Evolutionary conservation across 352 stramenopile genomes (phyloP).

Genomic region (Globisporangium cylindrosporum): DNA sequence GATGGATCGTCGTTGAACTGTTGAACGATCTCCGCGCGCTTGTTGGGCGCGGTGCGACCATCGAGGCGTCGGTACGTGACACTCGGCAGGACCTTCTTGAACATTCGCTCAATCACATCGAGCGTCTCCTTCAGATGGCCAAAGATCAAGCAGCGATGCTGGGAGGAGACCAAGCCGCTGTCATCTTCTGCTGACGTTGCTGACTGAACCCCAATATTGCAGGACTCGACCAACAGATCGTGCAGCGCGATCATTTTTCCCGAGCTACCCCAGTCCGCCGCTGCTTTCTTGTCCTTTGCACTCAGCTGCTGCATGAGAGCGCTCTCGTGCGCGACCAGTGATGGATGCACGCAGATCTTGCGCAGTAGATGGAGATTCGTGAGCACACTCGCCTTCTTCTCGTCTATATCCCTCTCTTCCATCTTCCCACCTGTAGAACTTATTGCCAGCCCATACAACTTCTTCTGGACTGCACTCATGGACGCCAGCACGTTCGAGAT

Average conservation of each 20-base stretch:
- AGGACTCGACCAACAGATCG: constrained; percentile 75
- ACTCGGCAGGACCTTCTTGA: constrained; percentile 65
- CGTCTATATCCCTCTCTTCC: no score
- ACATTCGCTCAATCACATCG: constrained; percentile 90
- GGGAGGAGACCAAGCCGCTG: constrained; percentile 22
- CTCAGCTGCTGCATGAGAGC: constrained; percentile 21
- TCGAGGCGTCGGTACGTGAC: constrained; percentile 91
- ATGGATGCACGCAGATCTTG: constrained; percentile 94
- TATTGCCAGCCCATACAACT: constrained; percentile 67
- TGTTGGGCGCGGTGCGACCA: constrained; percentile 72
- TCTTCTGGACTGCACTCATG: constrained; percentile 85
- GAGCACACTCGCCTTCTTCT: constrained; percentile 33
- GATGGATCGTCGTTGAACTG: constrained; percentile 91
- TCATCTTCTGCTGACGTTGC: constrained; percentile 14
- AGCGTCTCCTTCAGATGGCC: constrained; percentile 93
- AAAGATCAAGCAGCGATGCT: constrained; percentile 95
- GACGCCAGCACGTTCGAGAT: constrained; percentile 92
- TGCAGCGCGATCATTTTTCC: constrained; percentile 90
- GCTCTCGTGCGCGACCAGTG: constrained; percentile 60
- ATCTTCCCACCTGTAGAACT: not conserved
- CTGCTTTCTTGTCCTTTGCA: constrained; percentile 24
- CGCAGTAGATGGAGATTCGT: constrained; percentile 79
- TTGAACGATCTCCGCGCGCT: constrained; percentile 82
- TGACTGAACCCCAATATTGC: constrained; percentile 26
- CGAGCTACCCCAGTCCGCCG: constrained; percentile 72